phyloP scores from a whole-genome alignment of 2,329 filamentous ascomycete species.

The Xylariaceae sp. region DNA sequence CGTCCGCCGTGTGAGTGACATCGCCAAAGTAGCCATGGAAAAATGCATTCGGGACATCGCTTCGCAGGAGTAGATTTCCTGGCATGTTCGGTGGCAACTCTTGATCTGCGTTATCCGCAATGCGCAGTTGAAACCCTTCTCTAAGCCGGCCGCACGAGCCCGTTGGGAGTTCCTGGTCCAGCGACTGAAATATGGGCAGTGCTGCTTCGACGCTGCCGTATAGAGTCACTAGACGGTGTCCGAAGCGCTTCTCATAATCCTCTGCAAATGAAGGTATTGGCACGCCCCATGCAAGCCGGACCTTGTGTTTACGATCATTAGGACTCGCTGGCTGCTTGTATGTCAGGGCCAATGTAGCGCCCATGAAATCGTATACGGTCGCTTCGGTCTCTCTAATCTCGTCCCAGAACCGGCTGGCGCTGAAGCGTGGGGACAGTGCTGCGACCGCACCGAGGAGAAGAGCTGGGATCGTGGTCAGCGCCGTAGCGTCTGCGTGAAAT shows the following conservation, averaged over 20 bases:
- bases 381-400: background rate
- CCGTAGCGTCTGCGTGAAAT: conserved; percentile 6
- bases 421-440: conserved; percentile 1
- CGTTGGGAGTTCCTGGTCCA: background rate
- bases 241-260: conserved; percentile 3
- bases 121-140: background rate
- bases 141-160: conserved; percentile 1
- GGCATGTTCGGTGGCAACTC: background rate
- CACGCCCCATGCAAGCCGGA: conserved; percentile 3
- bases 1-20: background rate
- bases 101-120: background rate
- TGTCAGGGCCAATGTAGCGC: conserved; percentile 1
- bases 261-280: background rate
- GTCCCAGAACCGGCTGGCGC: conserved; percentile 6
- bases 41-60: background rate
- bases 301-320: background rate
- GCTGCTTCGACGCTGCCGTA: conserved; percentile 8
- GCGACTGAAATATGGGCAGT: background rate
- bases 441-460: background rate
- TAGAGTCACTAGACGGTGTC: background rate
- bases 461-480: conserved; percentile 3
- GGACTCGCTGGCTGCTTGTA: background rate
- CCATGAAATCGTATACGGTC: conserved; percentile 8
- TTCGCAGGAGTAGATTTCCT: background rate
- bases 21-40: conserved; percentile 3